Conservation (phyloP, 371 early-diverging fungal genomes). For the Enterospora canceri region DNA sequence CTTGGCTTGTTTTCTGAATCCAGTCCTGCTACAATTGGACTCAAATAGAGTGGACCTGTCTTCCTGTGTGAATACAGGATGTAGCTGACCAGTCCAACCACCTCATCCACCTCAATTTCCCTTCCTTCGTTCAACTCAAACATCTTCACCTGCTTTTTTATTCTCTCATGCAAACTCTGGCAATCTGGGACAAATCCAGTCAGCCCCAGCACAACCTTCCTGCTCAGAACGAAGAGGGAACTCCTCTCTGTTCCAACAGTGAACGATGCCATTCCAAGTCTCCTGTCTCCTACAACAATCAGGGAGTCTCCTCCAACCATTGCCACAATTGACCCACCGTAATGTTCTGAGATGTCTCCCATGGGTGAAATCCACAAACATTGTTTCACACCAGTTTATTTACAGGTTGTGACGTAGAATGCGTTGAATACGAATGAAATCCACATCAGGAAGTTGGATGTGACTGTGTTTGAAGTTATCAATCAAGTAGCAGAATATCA, state of each 20-base stretch:
- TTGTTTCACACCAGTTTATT: background rate
- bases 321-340: slow-evolving; percentile 71
- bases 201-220: slow-evolving; percentile 73
- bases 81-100: slow-evolving; percentile 81
- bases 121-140: slow-evolving; percentile 87
- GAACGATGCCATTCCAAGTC: slow-evolving; percentile 73
- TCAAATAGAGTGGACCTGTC: slow-evolving; percentile 84
- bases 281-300: slow-evolving; percentile 78
- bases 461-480: background rate
- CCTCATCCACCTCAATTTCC: slow-evolving; percentile 80
- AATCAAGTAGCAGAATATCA: background rate
- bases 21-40: slow-evolving; percentile 85
- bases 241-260: slow-evolving; percentile 78
- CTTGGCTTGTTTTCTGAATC: slow-evolving; percentile 66
- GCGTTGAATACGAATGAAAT: slow-evolving; percentile 2
- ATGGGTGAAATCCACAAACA: slow-evolving; percentile 25
- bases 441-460: slow-evolving; percentile 6
- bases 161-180: slow-evolving; percentile 69
- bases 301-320: slow-evolving; percentile 94
- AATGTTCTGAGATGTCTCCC: slow-evolving; percentile 49
- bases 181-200: slow-evolving; percentile 90
- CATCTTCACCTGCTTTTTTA: slow-evolving; percentile 83
- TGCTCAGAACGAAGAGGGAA: slow-evolving; percentile 74
- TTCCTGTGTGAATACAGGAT: slow-evolving; percentile 77
- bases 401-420: slow-evolving; percentile 2